Conservation (phyloP, 73 alveolate genomes). For the Blepharisma japonicum region DNA sequence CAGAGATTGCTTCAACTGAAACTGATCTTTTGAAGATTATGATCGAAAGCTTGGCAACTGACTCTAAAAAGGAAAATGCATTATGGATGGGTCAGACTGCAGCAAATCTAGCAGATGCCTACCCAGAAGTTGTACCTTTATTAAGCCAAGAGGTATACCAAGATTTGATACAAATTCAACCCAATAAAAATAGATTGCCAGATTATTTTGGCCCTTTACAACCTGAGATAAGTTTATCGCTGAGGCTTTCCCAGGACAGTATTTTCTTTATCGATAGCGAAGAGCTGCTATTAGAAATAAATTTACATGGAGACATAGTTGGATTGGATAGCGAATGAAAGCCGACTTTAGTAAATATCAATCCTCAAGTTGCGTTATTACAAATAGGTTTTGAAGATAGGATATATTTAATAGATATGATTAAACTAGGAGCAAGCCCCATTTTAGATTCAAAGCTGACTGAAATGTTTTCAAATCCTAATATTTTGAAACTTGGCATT, state of each 20-base stretch:
- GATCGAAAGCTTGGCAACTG: not conserved
- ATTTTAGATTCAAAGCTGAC: not conserved
- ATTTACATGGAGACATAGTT: not conserved
- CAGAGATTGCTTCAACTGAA: not conserved
- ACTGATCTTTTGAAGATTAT: not conserved
- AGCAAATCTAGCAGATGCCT: not conserved
- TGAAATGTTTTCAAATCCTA: not conserved
- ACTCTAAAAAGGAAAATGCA: not conserved
- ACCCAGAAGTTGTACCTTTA: not conserved
- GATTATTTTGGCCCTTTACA: slow-evolving; percentile 20
- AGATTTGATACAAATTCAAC: not conserved
- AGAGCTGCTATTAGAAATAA: not conserved
- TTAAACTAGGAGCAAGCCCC: not conserved
- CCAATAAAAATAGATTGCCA: not conserved
- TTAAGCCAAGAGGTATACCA: not conserved
- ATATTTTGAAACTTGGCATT: not conserved
- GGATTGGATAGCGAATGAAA: slow-evolving; percentile 9
- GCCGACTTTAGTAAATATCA: not conserved
- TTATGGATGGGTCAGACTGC: not conserved
- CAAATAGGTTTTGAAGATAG: slow-evolving; percentile 9
- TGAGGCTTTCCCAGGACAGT: not conserved
- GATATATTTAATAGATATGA: not conserved
- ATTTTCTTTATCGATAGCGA: not conserved
- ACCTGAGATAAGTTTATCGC: not conserved
- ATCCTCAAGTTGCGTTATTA: not conserved